Base-by-base conservation (phyloP, 768 basidiomycete species). In the Phanerochaete carnosa region DNA sequence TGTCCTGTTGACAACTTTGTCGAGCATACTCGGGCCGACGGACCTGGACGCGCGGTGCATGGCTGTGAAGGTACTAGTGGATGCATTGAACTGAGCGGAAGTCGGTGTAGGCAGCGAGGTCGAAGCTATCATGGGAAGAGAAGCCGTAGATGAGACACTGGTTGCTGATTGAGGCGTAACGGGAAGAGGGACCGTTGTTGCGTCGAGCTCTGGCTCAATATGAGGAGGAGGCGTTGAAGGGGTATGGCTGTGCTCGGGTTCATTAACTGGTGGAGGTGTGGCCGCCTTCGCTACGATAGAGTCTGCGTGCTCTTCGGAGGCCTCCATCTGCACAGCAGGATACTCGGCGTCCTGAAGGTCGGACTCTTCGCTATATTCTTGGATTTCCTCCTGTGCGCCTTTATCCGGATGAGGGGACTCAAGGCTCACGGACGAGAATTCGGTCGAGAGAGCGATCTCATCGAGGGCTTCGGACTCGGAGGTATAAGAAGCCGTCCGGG, bases 1-100 rank as follows among this genome's bases (percentile, higher is more conserved):
- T 0, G 94, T 96, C 72, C 84, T 88, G 73, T 90, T 93, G 54
- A 90, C 75, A 33, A 93, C 87, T 73, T 87, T 90, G 69, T 94
- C 90, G 49, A 95, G 79, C 4, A 76, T 71, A 65, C 88, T 90
- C 11, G 89, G 89, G 22, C 90, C 88, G 13, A 73, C 68, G 3
- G 88, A 86, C 23, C 83, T 84, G 30, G 78, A 74, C 39, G 74
- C 71, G 56, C 76, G 76, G 67, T 83, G 83, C 61, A 62, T 71
- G 73, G 66, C 51, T 53, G 66, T 53, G 59, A 69, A 19, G 29
- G 62, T 45, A 30, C 60, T 32, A 22, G 62, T 60, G 13, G 67
- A 57, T 26, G 45, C 29, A 52, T 61, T 47, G 52, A 65, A 45
- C 49, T 65, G 54, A 57, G 67, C 47, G 19, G 73, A 55, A 37